Evolutionary conservation across 495 filamentous ascomycete genomes (phyloP).

Genomic region (Apiosordaria backusii): DNA sequence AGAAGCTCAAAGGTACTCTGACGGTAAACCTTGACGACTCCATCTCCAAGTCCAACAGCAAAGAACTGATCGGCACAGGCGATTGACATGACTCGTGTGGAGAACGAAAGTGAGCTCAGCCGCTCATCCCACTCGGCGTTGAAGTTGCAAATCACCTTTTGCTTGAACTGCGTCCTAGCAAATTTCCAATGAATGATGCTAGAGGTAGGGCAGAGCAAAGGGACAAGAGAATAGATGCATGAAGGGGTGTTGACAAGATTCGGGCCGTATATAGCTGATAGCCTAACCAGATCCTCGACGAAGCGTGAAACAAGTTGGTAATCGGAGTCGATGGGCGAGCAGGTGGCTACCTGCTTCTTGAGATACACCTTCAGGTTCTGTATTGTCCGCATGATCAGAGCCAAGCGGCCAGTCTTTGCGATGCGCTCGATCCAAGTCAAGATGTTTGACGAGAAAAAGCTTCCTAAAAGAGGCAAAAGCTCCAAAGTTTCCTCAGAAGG

Average conservation of each 20-base stretch:
- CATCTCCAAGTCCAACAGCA: conserved; percentile 19
- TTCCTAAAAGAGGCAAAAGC: conserved; percentile 15
- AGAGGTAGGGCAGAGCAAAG: conserved; percentile 18
- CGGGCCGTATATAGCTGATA: conserved; percentile 21
- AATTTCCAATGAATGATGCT: conserved; percentile 23
- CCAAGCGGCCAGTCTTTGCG: conserved; percentile 18
- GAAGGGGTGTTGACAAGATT: conserved; percentile 21
- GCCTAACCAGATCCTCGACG: conserved; percentile 18
- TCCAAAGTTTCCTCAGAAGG: conserved; percentile 13
- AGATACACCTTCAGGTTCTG: conserved; percentile 22
- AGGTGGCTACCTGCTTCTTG: conserved; percentile 5
- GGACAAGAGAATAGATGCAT: conserved; percentile 20
- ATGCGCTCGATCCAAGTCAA: conserved; percentile 24
- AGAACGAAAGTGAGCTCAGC: conserved; percentile 15
- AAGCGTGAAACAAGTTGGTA: conserved; percentile 11
- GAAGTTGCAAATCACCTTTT: conserved; percentile 19
- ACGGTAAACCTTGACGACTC: conserved; percentile 19
- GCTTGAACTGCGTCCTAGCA: conserved; percentile 12
- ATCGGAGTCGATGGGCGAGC: conserved; percentile 19
- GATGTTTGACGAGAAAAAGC: conserved; percentile 19
- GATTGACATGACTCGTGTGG: conserved; percentile 17
- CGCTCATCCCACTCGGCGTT: conserved; percentile 27
- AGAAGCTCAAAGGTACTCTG: conserved; percentile 21
- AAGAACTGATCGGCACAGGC: conserved; percentile 19
- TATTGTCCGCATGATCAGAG: conserved; percentile 16